Percentiles rank a stretch among this genome's conserved stretches.
Evolutionary conservation across 495 filamentous ascomycete genomes (phyloP).

Genomic region (Usnea hakonensis): DNA sequence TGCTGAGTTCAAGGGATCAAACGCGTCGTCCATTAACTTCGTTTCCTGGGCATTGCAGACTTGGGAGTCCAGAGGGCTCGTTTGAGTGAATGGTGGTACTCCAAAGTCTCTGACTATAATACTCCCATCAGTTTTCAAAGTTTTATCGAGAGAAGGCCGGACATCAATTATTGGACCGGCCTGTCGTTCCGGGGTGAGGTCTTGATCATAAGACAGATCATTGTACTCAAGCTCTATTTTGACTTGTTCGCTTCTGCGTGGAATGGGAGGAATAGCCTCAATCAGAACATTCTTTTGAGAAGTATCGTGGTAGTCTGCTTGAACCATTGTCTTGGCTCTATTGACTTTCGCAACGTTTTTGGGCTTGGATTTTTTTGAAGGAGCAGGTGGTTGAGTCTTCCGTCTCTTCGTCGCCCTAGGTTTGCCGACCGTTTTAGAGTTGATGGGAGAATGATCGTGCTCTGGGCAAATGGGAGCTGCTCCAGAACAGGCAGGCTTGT

Average conservation of each 20-base stretch:
- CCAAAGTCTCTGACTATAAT: not conserved
- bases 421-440: not conserved
- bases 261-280: not conserved
- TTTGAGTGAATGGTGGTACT: slow-evolving; percentile 6
- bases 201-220: not conserved
- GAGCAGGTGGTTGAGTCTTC: slow-evolving; percentile 6
- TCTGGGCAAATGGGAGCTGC: not conserved
- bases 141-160: not conserved
- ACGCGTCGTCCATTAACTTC: not conserved
- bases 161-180: not conserved
- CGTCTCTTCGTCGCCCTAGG: not conserved
- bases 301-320: slow-evolving; percentile 6
- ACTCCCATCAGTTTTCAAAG: not conserved
- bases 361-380: not conserved
- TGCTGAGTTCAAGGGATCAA: not conserved
- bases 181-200: not conserved
- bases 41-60: not conserved
- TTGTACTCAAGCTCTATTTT: not conserved
- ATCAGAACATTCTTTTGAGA: not conserved
- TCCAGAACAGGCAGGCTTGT: not conserved
- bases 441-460: not conserved
- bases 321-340: slow-evolving; percentile 2
- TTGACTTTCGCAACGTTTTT: slow-evolving; percentile 1
- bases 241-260: not conserved
- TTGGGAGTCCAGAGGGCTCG: not conserved